These are phyloP conservation scores for Diaporthe ampelina DNA, from an alignment of 2,329 filamentous ascomycete species.

Conservation along the genomic window DNA sequence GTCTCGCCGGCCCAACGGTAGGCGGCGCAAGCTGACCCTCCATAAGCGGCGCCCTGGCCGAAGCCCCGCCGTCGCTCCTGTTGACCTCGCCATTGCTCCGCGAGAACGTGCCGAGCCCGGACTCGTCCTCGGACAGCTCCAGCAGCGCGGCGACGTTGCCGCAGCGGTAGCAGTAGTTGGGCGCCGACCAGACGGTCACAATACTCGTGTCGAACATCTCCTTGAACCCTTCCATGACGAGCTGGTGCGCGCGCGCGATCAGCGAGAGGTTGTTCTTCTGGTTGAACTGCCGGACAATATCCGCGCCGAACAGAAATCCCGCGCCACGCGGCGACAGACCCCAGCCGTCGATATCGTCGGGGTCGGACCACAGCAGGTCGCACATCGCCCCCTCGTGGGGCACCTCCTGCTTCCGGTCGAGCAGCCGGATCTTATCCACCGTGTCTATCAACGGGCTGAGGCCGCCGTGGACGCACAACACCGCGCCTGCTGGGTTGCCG, in stretches of 20 bases:
- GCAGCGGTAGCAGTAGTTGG: constrained; percentile 97
- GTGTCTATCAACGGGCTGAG: constrained; percentile 91
- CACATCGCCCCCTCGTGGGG: constrained; percentile 99
- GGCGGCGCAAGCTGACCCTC: constrained; percentile 58
- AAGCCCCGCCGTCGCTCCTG: constrained; percentile 64
- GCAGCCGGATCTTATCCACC: constrained; percentile 93
- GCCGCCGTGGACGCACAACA: constrained; percentile 96
- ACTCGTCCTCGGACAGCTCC: constrained; percentile 89
- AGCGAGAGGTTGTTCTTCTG: constrained; percentile 92
- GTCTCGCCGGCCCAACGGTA: constrained; percentile 81
- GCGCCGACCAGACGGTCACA: constrained; percentile 98
- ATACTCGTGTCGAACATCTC: constrained; percentile 98
- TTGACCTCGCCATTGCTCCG: constrained; percentile 79
- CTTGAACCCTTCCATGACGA: constrained; percentile 99
- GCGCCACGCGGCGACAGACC: constrained; percentile 93
- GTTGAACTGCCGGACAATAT: constrained; percentile 97
- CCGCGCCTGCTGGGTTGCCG: constrained; percentile 81
- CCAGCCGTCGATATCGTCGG: constrained; percentile 98
- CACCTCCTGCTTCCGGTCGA: constrained; percentile 98
- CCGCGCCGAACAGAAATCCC: constrained; percentile 93
- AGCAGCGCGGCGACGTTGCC: constrained; percentile 96
- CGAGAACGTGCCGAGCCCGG: constrained; percentile 78
- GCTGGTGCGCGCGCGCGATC: constrained; percentile 93
- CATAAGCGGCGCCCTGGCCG: constrained; percentile 60
- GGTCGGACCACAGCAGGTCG: constrained; percentile 97